These are phyloP conservation scores for Huntiella abstrusa DNA, from an alignment of 2,329 filamentous ascomycete genomes.

Conservation along the genomic window DNA sequence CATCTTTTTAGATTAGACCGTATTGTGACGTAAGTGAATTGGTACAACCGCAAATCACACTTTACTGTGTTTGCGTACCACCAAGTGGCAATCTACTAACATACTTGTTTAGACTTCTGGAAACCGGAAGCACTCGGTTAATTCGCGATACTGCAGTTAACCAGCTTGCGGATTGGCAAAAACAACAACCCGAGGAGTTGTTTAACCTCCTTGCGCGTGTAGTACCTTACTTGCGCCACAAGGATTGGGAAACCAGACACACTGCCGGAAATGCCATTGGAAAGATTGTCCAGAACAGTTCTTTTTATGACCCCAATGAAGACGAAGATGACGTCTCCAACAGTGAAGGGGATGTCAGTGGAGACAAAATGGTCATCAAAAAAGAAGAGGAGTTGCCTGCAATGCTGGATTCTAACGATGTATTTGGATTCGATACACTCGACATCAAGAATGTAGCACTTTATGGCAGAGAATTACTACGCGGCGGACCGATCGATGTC, in stretches of 20 bases:
- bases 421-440: slow-evolving; percentile 46
- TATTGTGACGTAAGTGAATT: slow-evolving; percentile 58
- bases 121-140: slow-evolving; percentile 89
- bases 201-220: slow-evolving; percentile 89
- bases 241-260: slow-evolving; percentile 90
- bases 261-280: slow-evolving; percentile 88
- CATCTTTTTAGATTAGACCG: slow-evolving; percentile 49
- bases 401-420: slow-evolving; percentile 7
- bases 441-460: slow-evolving; percentile 65
- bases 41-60: no score
- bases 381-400: slow-evolving; percentile 35
- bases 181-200: slow-evolving; percentile 89
- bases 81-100: not conserved
- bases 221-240: slow-evolving; percentile 85
- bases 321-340: slow-evolving; percentile 30
- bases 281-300: slow-evolving; percentile 79
- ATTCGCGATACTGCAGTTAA: slow-evolving; percentile 95
- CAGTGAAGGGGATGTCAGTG: slow-evolving; percentile 16
- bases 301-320: slow-evolving; percentile 71
- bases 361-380: slow-evolving; percentile 29
- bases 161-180: slow-evolving; percentile 93
- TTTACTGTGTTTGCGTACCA: no score
- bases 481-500: slow-evolving; percentile 75
- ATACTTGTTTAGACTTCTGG: slow-evolving; percentile 29
- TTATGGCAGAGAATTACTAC: slow-evolving; percentile 65